A percentile compares a stretch with the other conserved stretches of the same genome.
Evolutionary conservation across 2,329 filamentous ascomycete genomes (phyloP).

Genomic region (Ceratocystis papillata): DNA sequence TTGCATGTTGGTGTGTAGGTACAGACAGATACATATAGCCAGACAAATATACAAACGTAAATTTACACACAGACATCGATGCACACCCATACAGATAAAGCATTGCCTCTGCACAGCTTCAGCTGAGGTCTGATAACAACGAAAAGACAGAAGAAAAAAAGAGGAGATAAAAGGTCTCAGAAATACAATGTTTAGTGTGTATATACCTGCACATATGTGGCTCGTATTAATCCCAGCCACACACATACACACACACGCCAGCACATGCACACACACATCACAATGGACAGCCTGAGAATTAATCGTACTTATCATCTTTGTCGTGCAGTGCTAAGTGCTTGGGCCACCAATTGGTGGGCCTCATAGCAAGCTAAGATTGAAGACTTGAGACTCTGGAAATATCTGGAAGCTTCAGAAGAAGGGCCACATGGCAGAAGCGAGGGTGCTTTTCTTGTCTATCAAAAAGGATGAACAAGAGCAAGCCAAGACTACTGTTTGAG

Average conservation of each 20-base stretch:
- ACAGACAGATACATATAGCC: not conserved
- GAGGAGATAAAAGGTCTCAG: not conserved
- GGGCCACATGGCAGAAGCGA: not conserved
- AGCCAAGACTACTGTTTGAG: not conserved
- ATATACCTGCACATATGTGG: not conserved
- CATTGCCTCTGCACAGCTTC: slow-evolving; percentile 11
- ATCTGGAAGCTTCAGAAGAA: not conserved
- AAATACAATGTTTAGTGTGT: slow-evolving; percentile 4
- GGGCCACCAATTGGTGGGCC: slow-evolving; percentile 2
- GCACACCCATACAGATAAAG: not conserved
- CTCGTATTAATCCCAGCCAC: slow-evolving; percentile 7
- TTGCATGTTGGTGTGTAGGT: not conserved
- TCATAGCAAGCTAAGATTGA: not conserved
- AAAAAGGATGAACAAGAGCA: not conserved
- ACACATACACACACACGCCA: not conserved
- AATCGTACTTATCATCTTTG: too few relatives aligned
- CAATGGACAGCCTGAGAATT: too few relatives aligned
- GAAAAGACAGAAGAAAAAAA: not conserved
- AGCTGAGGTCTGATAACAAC: slow-evolving; percentile 2
- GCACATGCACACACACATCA: too few relatives aligned
- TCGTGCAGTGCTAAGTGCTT: not conserved
- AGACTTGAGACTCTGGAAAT: not conserved
- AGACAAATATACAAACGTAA: not conserved
- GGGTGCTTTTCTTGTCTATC: too few relatives aligned
- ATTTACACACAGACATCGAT: not conserved